These are phyloP conservation scores for Rhododendron vialii DNA, from an alignment of 148 eudicot species.

Conservation along the genomic window DNA sequence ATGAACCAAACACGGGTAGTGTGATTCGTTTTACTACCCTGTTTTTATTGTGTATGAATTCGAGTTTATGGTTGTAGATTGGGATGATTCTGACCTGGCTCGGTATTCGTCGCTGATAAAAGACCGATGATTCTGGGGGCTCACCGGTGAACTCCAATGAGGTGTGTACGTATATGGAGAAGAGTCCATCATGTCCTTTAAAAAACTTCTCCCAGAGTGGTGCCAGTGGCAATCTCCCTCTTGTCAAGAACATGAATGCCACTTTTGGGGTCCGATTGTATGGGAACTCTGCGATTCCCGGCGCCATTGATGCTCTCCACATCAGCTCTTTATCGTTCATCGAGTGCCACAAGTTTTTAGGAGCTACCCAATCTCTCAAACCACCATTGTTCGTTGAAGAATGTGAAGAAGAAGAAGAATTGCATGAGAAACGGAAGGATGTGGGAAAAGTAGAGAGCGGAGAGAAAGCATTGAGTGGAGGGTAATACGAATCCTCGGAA, in stretches of 20 bases:
- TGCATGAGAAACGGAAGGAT: conserved; percentile 4
- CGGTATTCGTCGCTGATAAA: conserved; percentile 59
- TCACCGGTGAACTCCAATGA: conserved; percentile 41
- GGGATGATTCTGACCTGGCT: conserved; percentile 44
- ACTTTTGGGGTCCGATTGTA: conserved; percentile 44
- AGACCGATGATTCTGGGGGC: conserved; percentile 50
- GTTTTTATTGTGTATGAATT: background rate
- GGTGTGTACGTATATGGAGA: conserved; percentile 74
- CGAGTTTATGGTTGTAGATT: background rate
- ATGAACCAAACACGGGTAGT: background rate
- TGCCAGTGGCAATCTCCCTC: conserved; percentile 55
- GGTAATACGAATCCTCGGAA: conserved; percentile 41
- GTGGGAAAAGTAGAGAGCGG: background rate
- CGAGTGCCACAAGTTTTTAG: conserved; percentile 44
- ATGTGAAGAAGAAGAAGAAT: background rate
- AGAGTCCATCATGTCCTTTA: conserved; percentile 52
- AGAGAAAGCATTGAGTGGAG: conserved; percentile 21
- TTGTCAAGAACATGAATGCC: conserved; percentile 78
- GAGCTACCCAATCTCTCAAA: conserved; percentile 21
- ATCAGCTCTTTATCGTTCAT: conserved; percentile 61
- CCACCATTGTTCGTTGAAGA: background rate
- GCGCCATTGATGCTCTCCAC: conserved; percentile 57
- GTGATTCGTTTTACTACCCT: background rate
- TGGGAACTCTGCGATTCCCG: conserved; percentile 19
- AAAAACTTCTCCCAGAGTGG: conserved; percentile 85